Base-by-base conservation (phyloP, 148 eudicot species). In the Talinum fruticosum region DNA sequence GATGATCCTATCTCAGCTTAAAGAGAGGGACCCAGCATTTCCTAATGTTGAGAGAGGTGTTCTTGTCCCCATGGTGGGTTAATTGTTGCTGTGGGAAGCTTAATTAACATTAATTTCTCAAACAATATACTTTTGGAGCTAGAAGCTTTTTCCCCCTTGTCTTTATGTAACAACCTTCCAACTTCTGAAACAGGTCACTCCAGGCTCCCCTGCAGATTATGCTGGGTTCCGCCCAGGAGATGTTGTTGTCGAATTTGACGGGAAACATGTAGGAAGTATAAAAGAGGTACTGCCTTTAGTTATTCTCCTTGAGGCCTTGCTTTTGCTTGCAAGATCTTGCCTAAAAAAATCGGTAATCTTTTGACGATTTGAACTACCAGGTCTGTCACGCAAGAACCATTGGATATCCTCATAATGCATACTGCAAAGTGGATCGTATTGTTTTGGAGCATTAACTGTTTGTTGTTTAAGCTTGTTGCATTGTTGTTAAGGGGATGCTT, bases 161-260 rank as follows among this genome's bases (percentile, higher is more conserved):
- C 8, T 24, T 54, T 54, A 62, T 38, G 0, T 38, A 44, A 65
- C 65, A 47, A 75, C 37, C 29, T 71, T 19, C 36, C 26, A 24
- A 38, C 35, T 54, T 73, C 28, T 38, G 78, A 35, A 44, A 74
- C 90, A 93, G 98, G 93, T 93, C 62, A 88, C 89, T 66, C 97
- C 98, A 69, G 98, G 94, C 18, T 91, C 98, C 38, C 98, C 98
- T 38, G 98, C 88, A 53, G 98, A 93, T 65, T 91, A 87, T 76
- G 93, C 98, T 78, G 98, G 98, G 59, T 90, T 93, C 80, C 89
- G 64, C 53, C 96, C 96, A 1, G 98, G 98, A 62, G 98, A 93
- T 79, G 88, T 93, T 66, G 92, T 93, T 35, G 82, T 85, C 75
- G 86, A 86, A 74, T 93, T 93, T 49, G 88, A 83, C 5, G 93